phyloP scores from a whole-genome alignment of 495 filamentous ascomycete species.

The Lichenothelia convexa region DNA sequence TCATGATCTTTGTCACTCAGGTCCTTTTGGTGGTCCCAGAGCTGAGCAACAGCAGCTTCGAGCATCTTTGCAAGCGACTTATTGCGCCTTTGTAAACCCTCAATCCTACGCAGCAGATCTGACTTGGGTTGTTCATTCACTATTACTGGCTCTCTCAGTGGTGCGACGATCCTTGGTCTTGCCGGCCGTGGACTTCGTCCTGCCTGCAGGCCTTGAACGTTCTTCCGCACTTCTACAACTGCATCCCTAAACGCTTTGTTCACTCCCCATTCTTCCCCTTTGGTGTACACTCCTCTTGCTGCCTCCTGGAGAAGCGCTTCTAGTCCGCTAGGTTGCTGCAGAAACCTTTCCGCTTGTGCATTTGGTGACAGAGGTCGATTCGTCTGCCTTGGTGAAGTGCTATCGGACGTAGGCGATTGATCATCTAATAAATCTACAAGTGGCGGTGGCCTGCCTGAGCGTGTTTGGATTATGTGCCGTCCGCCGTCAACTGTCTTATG shows the following conservation, averaged over 20 bases:
- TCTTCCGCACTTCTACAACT: constrained; percentile 61
- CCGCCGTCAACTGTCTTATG: constrained; percentile 60
- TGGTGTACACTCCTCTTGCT: constrained; percentile 62
- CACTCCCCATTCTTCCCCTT: constrained; percentile 72
- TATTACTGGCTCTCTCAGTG: not conserved
- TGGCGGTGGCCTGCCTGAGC: constrained; percentile 36
- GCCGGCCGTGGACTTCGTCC: not conserved
- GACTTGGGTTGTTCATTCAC: no score
- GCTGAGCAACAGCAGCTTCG: constrained; percentile 46
- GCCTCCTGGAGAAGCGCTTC: constrained; percentile 73
- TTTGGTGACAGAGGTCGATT: constrained; percentile 27
- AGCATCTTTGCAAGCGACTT: constrained; percentile 53
- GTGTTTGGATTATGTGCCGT: constrained; percentile 58
- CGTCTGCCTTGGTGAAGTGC: constrained; percentile 18
- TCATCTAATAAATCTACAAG: no score
- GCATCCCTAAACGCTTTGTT: constrained; percentile 83
- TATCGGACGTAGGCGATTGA: no score
- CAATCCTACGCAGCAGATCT: constrained; percentile 13
- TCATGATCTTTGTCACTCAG: constrained; percentile 7
- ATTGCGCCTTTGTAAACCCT: constrained; percentile 50
- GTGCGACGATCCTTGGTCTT: not conserved
- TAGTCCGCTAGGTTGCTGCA: constrained; percentile 29
- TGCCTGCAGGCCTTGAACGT: constrained; percentile 31
- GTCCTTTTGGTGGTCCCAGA: constrained; percentile 33
- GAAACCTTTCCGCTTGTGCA: constrained; percentile 37